A percentile compares a stretch with the other conserved stretches of the same genome.
Conservation (phyloP, 129 eudicot genomes). For the carrot (Daucus carota) region DNA sequence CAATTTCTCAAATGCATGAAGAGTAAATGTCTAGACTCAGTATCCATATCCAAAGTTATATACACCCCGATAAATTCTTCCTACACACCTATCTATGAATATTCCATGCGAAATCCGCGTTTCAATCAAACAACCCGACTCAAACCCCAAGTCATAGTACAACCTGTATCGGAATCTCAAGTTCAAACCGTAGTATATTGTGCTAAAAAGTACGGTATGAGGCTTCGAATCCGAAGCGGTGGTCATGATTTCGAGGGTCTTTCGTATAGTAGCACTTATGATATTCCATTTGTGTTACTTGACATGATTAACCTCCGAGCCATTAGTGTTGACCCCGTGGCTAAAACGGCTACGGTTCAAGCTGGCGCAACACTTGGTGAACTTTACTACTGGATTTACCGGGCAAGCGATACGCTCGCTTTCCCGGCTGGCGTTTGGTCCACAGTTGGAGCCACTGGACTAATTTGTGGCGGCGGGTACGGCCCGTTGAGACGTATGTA, state of each 20-base stretch:
- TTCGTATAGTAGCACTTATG: background rate
- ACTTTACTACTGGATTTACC: conserved; percentile 1
- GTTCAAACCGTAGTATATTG: conserved; percentile 8
- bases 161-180: background rate
- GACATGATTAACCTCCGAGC: conserved; percentile 6
- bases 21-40: background rate
- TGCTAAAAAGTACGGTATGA: background rate
- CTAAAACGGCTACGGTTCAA: background rate
- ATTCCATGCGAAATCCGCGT: conserved; percentile 5
- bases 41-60: background rate
- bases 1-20: background rate
- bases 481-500: conserved; percentile 5
- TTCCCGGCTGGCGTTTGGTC: conserved; percentile 13
- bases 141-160: background rate
- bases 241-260: conserved; percentile 11
- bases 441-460: conserved; percentile 6
- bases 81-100: background rate
- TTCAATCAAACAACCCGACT: background rate
- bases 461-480: conserved; percentile 1
- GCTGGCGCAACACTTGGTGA: conserved; percentile 14
- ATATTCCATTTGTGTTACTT: conserved; percentile 8
- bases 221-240: conserved; percentile 2
- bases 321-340: background rate
- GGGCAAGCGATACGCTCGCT: background rate
- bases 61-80: background rate